A percentile compares a stretch with the other conserved stretches of the same genome.
phyloP scores from a whole-genome alignment of 805 yeast genomes.

The Torulaspora microellipsoides region DNA sequence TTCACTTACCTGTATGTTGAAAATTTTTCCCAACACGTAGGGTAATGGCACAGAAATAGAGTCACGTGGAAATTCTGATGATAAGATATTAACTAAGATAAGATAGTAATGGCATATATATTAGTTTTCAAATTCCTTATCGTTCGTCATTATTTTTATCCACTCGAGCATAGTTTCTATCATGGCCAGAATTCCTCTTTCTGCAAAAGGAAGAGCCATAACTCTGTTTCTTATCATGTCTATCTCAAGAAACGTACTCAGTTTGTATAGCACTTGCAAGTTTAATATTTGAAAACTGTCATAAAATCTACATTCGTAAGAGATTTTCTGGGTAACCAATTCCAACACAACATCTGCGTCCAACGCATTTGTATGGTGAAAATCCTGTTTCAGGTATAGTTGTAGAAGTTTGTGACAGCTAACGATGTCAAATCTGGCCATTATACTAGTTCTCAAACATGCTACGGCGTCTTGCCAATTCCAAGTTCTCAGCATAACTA shows the following conservation, averaged over 20 bases:
- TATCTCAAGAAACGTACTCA: conserved; percentile 24
- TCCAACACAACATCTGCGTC: conserved; percentile 39
- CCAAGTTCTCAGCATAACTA: conserved; percentile 46
- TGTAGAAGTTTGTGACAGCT: conserved; percentile 49
- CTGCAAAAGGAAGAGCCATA: conserved; percentile 21
- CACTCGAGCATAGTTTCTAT: conserved; percentile 24
- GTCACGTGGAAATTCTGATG: neutral
- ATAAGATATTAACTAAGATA: no score
- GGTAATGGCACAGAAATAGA: conserved; percentile 2
- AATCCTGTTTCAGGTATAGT: conserved; percentile 29
- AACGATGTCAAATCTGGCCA: conserved; percentile 59
- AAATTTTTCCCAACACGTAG: conserved; percentile 11
- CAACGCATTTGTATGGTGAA: conserved; percentile 18
- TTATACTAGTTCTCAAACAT: conserved; percentile 50
- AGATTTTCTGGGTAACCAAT: conserved; percentile 45
- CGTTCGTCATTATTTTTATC: conserved; percentile 17
- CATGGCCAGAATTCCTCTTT: conserved; percentile 20
- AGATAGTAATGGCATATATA: no score
- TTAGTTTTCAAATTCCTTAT: no score
- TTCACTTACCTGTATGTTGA: neutral
- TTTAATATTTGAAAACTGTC: conserved; percentile 47
- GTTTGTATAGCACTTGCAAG: conserved; percentile 41
- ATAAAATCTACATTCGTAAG: conserved; percentile 66
- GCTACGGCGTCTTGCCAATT: conserved; percentile 46
- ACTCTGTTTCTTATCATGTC: conserved; percentile 23